These are phyloP conservation scores for Fusarium setosum DNA, from an alignment of 2,329 filamentous ascomycete species.

Conservation along the genomic window DNA sequence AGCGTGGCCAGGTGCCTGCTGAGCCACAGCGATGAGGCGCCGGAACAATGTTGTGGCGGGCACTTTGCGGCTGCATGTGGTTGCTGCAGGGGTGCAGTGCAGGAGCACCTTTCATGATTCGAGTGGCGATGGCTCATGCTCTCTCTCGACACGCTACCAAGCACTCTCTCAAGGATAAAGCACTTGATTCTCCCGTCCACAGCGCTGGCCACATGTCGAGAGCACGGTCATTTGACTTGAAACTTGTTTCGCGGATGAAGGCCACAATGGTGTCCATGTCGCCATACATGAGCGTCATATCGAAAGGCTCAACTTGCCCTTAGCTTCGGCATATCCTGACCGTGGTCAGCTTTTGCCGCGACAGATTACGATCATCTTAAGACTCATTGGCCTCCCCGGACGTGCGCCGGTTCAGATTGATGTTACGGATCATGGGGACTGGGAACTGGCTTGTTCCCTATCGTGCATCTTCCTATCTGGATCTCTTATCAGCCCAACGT, in stretches of 20 bases:
- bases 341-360: neutral
- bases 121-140: neutral
- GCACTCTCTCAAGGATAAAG: neutral
- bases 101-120: too few relatives aligned
- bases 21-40: neutral
- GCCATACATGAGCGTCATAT: neutral
- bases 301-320: neutral
- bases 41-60: slow-evolving; percentile 26
- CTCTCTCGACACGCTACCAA: neutral
- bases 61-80: too few relatives aligned
- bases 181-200: neutral
- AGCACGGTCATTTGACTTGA: neutral
- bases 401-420: neutral
- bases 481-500: slow-evolving; percentile 32
- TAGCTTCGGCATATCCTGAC: slow-evolving; percentile 9
- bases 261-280: neutral
- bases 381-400: slow-evolving; percentile 13
- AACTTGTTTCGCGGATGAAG: neutral
- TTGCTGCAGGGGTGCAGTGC: too few relatives aligned
- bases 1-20: neutral
- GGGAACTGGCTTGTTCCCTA: neutral
- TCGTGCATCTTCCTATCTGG: slow-evolving; percentile 15
- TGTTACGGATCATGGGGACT: slow-evolving; percentile 12
- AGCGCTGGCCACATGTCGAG: neutral
- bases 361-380: slow-evolving; percentile 7